phyloP scores from a whole-genome alignment of 2,329 filamentous ascomycete species.

The Xylariales sp. region DNA sequence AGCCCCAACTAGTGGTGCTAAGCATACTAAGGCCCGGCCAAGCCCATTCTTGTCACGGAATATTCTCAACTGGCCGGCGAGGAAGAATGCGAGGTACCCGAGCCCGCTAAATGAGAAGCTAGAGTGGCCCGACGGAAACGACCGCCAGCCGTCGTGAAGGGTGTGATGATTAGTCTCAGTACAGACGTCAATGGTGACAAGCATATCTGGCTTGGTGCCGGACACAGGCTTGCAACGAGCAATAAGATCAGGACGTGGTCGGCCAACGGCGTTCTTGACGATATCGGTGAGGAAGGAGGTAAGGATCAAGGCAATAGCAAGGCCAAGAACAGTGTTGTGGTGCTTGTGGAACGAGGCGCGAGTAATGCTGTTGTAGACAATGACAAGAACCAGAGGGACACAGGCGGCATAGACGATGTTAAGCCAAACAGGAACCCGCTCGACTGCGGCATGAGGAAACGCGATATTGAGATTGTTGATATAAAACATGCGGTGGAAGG shows the following conservation, averaged over 20 bases:
- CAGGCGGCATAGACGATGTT: conserved; percentile 83
- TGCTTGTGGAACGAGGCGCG: conserved; percentile 79
- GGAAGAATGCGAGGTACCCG: conserved; percentile 77
- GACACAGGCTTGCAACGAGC: conserved; percentile 81
- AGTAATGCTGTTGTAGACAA: conserved; percentile 71
- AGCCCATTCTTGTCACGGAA: conserved; percentile 65
- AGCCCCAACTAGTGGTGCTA: conserved; percentile 70
- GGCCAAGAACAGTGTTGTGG: conserved; percentile 85
- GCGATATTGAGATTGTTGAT: conserved; percentile 86
- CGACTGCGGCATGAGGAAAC: conserved; percentile 85
- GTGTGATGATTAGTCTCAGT: conserved; percentile 75
- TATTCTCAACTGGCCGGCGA: conserved; percentile 74
- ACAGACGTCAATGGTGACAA: conserved; percentile 77
- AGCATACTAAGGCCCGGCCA: conserved; percentile 66
- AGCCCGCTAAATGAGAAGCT: conserved; percentile 84
- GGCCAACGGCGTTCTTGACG: conserved; percentile 87
- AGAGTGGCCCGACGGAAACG: conserved; percentile 83
- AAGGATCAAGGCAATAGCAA: conserved; percentile 80
- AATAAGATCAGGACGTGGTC: conserved; percentile 72
- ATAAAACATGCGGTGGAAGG: conserved; percentile 95
- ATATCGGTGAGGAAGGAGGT: conserved; percentile 88
- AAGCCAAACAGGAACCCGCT: conserved; percentile 84
- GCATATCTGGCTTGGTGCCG: conserved; percentile 59
- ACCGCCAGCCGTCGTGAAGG: conserved; percentile 85
- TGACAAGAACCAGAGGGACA: conserved; percentile 74